Base-by-base conservation (phyloP, 495 filamentous ascomycete species). In the Xylaria sp. region DNA sequence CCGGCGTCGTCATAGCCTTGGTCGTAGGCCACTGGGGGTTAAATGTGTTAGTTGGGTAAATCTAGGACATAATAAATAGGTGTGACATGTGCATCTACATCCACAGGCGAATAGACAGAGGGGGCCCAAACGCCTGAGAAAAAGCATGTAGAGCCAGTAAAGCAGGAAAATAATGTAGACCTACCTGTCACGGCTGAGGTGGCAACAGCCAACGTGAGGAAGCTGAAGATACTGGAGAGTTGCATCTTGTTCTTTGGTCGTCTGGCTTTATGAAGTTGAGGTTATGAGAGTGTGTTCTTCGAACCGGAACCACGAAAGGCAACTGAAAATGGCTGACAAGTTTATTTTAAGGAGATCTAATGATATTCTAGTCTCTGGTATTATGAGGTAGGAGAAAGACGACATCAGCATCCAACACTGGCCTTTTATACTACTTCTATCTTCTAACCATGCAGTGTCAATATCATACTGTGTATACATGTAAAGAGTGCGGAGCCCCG, bases 1-100 rank as follows among this genome's bases (percentile, higher is more conserved):
- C 63, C 71, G 12, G 59, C 57, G 73, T 85, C 80, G 71, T 90
- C 88, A 80, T 90, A 91, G 76, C 82, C 85, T n/a, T 76, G 77
- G 76, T 90, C 88, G 76, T 87, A 91, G 31, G 85, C 84, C 70
- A 88, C 88, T 82, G 71, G 69, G 57, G 70, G 41, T 58, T 17
- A 19, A 26, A 33, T 21, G 7, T 64, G 59, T 81, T 70, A 74
- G 77, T 63, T 48, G 61, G 43, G 21, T 59, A 11, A 35, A 8
- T n/a, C 1, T 37, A 21, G 31, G 31, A 15, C 17, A 3, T 19
- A 2, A 24, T 40, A 19, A 19, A 53, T 24, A 44, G 14, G 21
- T 44, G 48, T 40, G 55, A 66, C 12, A 26, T 70, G 24, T 50
- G 9, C 64, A 74, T 53, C 64, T 1, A 26, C 40, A 50, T 58